phyloP scores from a whole-genome alignment of 148 eudicot genomes.

The Amaranthus palmeri region DNA sequence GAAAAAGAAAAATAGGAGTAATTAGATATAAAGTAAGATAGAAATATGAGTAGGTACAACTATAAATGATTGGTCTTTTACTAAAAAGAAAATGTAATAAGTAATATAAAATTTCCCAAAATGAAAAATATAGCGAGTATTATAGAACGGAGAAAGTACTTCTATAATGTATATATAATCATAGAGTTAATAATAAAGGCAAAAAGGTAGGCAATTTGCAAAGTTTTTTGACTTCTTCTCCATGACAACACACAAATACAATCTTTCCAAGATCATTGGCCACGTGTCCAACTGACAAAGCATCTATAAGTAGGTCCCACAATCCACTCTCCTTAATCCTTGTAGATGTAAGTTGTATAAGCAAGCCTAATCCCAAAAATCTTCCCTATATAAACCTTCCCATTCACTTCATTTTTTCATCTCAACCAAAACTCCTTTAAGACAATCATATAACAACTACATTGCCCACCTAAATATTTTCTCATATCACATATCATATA shows the following conservation, averaged over 20 bases:
- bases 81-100: too few relatives aligned
- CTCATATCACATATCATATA: neutral
- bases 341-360: too few relatives aligned
- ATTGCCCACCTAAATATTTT: neutral
- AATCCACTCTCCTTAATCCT: constrained; percentile 18
- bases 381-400: neutral
- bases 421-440: neutral
- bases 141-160: too few relatives aligned
- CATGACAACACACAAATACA: neutral
- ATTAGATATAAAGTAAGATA: too few relatives aligned
- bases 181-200: too few relatives aligned
- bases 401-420: neutral
- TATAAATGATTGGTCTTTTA: too few relatives aligned
- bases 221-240: neutral
- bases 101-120: too few relatives aligned
- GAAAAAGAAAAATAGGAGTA: too few relatives aligned
- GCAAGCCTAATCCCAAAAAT: neutral
- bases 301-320: constrained; percentile 25
- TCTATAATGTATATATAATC: too few relatives aligned
- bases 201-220: too few relatives aligned
- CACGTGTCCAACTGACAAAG: constrained; percentile 26
- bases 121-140: too few relatives aligned
- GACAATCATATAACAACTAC: neutral
- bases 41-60: too few relatives aligned
- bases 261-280: constrained; percentile 4